Evolutionary conservation across 495 filamentous ascomycete genomes (phyloP), one percentile per base, ranked within the genome.

Genomic region (Glutinoglossum americanum): DNA sequence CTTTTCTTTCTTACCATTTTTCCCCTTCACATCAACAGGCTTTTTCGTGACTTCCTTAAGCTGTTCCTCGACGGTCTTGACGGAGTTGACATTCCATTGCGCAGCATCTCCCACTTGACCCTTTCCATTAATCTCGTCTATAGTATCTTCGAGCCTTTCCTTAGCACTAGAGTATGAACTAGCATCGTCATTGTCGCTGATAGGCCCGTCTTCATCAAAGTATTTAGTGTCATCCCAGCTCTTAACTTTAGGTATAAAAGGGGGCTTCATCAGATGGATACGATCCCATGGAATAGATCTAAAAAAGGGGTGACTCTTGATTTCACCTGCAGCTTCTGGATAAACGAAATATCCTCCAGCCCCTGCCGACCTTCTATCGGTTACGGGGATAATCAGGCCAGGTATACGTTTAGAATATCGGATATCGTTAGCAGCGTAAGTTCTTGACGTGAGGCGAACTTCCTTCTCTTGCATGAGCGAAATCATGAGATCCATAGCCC

Each of bases 181-280:
- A 17, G 23, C 49, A 26, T 59, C 57, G 9, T 74, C 74, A 44
- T 63, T 57, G 17, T 76, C 70, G 37, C 73, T 80, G 57, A 84
- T 76, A n/a, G 79, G 70, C 39, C 82, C 80, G 60, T 83, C 82
- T 55, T 90, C 84, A 55, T 93, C 84, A 60, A 94, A 94, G 65
- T 94, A 95, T 58, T 84, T 82, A 13, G 88, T 94, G 61, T 95
- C 87, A 59, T 90, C 87, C 63, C 76, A 73, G 26, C 74, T 71
- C 33, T 71, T 74, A 32, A 94, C 80, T 41, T 74, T 69, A 2
- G 90, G 90, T 6, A 93, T 72, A 60, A 86, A 84, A 4, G 89
- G 90, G 11, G 90, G 87, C 35, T 72, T 67, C 54, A 76, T 73
- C 17, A 76, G 64, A 63, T 89, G 86, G 23, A 72, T 55, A 27